These are phyloP conservation scores for Amanita polypyramis DNA, from an alignment of 768 basidiomycete species.

Conservation along the genomic window DNA sequence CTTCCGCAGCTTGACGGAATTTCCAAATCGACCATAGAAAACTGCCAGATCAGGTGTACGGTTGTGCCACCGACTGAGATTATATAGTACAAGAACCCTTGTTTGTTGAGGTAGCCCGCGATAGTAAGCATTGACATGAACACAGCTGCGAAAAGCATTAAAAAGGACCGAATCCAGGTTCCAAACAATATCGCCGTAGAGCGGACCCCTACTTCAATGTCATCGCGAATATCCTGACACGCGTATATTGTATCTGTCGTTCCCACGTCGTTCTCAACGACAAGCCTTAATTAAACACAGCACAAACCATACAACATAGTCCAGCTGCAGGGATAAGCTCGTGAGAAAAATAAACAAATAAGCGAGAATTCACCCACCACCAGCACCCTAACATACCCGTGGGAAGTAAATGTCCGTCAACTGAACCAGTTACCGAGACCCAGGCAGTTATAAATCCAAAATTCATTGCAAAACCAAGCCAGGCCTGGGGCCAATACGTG, in stretches of 20 bases:
- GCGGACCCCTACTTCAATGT: conserved; percentile 59
- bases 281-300: neutral
- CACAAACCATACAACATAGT: conserved; percentile 36
- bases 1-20: conserved; percentile 37
- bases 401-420: conserved; percentile 23
- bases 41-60: conserved; percentile 37
- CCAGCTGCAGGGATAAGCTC: conserved; percentile 22
- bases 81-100: conserved; percentile 37
- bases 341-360: neutral
- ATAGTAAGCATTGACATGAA: conserved; percentile 44
- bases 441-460: conserved; percentile 42
- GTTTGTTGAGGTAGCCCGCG: conserved; percentile 42
- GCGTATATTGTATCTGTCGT: conserved; percentile 60
- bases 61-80: conserved; percentile 35
- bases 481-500: conserved; percentile 53
- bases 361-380: conserved; percentile 27
- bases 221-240: conserved; percentile 70
- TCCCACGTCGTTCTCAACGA: neutral
- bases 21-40: conserved; percentile 30
- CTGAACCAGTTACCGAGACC: conserved; percentile 25
- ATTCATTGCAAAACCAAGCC: conserved; percentile 51
- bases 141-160: conserved; percentile 36
- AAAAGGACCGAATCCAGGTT: conserved; percentile 42
- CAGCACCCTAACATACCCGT: conserved; percentile 31
- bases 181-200: conserved; percentile 72